phyloP scores from a whole-genome alignment of 805 yeast genomes.

The Babjeviella inositovora region DNA sequence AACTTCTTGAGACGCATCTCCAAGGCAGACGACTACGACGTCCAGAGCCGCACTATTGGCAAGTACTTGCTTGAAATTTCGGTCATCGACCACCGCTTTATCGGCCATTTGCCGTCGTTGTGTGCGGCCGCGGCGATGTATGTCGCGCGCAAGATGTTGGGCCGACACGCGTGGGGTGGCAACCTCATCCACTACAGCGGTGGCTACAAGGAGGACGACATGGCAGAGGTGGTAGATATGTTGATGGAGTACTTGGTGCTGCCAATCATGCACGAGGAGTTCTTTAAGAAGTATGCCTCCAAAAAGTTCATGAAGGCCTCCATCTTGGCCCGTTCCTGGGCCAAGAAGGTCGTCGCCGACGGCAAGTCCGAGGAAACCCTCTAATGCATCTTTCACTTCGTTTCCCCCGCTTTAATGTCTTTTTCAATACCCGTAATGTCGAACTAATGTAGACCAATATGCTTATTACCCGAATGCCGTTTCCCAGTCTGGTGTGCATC shows the following conservation, averaged over 20 bases:
- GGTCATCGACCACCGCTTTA: conserved; percentile 58
- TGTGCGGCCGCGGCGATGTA: conserved; percentile 85
- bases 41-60: conserved; percentile 69
- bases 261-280: conserved; percentile 83
- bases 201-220: conserved; percentile 61
- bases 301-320: conserved; percentile 80
- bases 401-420: too few species aligned
- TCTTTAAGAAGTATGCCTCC: conserved; percentile 84
- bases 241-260: conserved; percentile 62
- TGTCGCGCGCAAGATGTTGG: conserved; percentile 59
- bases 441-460: too few species aligned
- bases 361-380: too few species aligned
- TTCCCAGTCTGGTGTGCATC: too few species aligned
- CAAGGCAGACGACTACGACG: conserved; percentile 82
- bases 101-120: conserved; percentile 59
- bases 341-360: conserved; percentile 37
- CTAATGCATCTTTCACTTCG: too few species aligned
- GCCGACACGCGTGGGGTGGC: conserved; percentile 60
- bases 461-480: too few species aligned
- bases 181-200: conserved; percentile 86
- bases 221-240: conserved; percentile 58
- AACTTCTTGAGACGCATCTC: conserved; percentile 79
- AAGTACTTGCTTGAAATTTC: conserved; percentile 72
- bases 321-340: conserved; percentile 72
- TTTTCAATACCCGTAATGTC: too few species aligned